Evolutionary conservation across 106 monocot genomes (phyloP).

Genomic region (Apostasia shenzhenica): DNA sequence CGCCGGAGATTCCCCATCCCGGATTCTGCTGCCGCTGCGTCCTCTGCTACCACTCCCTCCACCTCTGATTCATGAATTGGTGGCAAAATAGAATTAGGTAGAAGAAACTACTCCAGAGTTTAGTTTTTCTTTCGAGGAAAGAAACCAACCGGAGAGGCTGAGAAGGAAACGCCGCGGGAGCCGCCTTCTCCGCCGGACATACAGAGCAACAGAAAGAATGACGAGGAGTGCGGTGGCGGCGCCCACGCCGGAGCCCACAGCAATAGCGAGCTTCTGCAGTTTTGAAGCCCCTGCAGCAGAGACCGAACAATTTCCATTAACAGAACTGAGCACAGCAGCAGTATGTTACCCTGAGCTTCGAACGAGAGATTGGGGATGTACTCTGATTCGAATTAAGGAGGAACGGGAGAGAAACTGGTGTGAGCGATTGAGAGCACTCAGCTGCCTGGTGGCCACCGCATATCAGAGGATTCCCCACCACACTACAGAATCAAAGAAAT

Average conservation of each 20-base stretch:
- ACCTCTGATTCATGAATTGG: neutral
- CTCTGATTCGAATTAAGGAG: slow-evolving; percentile 38
- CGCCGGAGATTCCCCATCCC: slow-evolving; percentile 72
- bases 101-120: neutral
- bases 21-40: slow-evolving; percentile 6
- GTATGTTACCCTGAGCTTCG: neutral
- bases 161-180: slow-evolving; percentile 39
- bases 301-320: neutral
- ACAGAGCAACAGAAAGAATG: slow-evolving; percentile 21
- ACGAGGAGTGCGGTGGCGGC: slow-evolving; percentile 33
- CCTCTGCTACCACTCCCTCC: slow-evolving; percentile 32
- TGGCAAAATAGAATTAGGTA: neutral
- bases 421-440: slow-evolving; percentile 46
- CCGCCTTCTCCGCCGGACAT: slow-evolving; percentile 47
- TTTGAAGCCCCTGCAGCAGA: slow-evolving; percentile 27
- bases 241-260: slow-evolving; percentile 57
- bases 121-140: neutral
- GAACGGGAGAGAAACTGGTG: slow-evolving; percentile 40
- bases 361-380: slow-evolving; percentile 10
- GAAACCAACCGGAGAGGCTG: slow-evolving; percentile 37
- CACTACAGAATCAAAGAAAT: slow-evolving; percentile 17
- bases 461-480: slow-evolving; percentile 79
- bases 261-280: slow-evolving; percentile 52
- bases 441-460: slow-evolving; percentile 43
- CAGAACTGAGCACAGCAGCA: no score